Conservation (phyloP, 225 moss, liverwort and hornwort genomes). For the Climacium dendroides region DNA sequence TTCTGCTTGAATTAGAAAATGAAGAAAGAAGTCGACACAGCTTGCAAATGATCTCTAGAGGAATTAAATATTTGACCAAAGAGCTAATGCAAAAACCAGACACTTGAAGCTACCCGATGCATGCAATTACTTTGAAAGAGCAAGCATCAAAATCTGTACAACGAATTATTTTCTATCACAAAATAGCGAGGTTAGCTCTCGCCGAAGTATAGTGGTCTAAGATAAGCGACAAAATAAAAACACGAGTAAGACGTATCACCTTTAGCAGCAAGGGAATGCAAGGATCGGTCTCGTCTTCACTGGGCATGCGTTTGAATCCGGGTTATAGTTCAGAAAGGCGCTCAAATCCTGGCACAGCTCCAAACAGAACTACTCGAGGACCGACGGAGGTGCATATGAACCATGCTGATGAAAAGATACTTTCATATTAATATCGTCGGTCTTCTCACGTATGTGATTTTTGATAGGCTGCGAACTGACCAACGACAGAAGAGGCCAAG, state of each 20-base stretch:
- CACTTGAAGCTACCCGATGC: background rate
- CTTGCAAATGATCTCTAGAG: background rate
- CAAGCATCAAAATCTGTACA: background rate
- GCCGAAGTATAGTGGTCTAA: background rate
- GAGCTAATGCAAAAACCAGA: background rate
- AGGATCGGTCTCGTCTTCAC: background rate
- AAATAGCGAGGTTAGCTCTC: background rate
- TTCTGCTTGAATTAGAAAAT: background rate
- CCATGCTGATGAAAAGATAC: background rate
- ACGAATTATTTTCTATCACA: background rate
- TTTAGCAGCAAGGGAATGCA: background rate
- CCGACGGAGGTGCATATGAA: background rate
- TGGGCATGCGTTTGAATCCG: background rate
- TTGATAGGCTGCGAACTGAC: background rate
- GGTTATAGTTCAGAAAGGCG: background rate
- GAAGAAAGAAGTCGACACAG: background rate
- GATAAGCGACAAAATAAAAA: background rate
- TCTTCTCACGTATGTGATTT: background rate
- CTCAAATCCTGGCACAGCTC: background rate
- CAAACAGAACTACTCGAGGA: background rate
- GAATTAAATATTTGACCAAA: background rate
- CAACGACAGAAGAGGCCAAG: background rate
- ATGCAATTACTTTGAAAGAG: background rate
- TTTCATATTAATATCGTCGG: background rate
- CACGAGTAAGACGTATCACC: background rate